Evolutionary conservation across 495 filamentous ascomycete species (phyloP).

Genomic region (Darksidea phi): DNA sequence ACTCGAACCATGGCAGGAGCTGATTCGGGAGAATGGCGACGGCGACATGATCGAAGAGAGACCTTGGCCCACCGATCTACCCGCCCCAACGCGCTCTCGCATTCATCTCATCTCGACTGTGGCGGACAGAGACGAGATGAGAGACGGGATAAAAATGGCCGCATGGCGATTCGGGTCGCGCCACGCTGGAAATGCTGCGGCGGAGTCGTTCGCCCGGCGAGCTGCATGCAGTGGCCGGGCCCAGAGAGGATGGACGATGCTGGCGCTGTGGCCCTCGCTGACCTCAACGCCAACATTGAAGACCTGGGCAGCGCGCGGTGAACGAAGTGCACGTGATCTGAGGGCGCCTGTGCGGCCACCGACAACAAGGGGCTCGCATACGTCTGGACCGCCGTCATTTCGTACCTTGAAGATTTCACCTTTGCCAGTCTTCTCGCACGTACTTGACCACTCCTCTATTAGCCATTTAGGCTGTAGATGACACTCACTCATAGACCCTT

Average conservation of each 20-base stretch:
- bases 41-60: conserved; percentile 4
- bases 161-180: neutral
- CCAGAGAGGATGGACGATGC: neutral
- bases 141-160: neutral
- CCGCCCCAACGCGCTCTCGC: conserved; percentile 10
- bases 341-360: conserved; percentile 15
- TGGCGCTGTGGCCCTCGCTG: neutral
- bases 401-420: conserved; percentile 19
- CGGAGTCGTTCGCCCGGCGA: neutral
- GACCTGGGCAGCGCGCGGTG: neutral
- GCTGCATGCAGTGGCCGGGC: neutral
- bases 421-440: conserved; percentile 13
- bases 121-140: conserved; percentile 1
- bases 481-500: conserved; percentile 10
- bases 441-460: conserved; percentile 28
- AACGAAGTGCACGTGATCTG: conserved; percentile 15
- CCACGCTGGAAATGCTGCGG: neutral
- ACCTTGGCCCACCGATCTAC: conserved; percentile 19
- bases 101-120: conserved; percentile 12
- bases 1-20: neutral
- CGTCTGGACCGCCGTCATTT: conserved; percentile 23
- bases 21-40: conserved; percentile 12
- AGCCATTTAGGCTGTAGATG: conserved; percentile 34
- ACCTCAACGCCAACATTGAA: conserved; percentile 2
- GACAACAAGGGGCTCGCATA: conserved; percentile 11